A percentile compares a stretch with the other conserved stretches of the same genome.
phyloP scores from a whole-genome alignment of 2,329 filamentous ascomycete genomes.

The Verruconis gallopava region DNA sequence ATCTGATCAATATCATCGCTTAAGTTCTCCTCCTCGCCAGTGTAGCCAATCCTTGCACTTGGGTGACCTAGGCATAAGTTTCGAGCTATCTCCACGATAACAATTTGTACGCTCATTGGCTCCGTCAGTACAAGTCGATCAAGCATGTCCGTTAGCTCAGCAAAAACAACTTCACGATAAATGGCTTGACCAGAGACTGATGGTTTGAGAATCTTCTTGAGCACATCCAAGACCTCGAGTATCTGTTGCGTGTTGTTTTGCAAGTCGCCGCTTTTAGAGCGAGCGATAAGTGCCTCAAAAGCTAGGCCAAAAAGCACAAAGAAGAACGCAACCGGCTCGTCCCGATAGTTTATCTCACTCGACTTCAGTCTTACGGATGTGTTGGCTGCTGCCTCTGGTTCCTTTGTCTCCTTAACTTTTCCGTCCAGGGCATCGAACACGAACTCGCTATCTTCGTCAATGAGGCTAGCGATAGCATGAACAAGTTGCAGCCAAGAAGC shows the following conservation, averaged over 20 bases:
- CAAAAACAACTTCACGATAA: constrained; percentile 89
- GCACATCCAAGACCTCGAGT: constrained; percentile 73
- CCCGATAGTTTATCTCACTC: constrained; percentile 88
- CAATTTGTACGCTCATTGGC: constrained; percentile 71
- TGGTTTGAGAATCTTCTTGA: constrained; percentile 90
- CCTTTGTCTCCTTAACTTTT: constrained; percentile 38
- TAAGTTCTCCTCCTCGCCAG: constrained; percentile 52
- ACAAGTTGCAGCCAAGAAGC: constrained; percentile 94
- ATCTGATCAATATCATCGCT: constrained; percentile 97
- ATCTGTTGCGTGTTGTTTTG: constrained; percentile 60
- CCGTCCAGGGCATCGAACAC: constrained; percentile 95
- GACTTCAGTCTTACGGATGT: constrained; percentile 36
- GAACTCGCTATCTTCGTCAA: constrained; percentile 94
- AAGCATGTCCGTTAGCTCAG: constrained; percentile 91
- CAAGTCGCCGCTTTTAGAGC: constrained; percentile 52
- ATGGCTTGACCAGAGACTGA: constrained; percentile 93
- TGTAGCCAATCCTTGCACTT: constrained; percentile 58
- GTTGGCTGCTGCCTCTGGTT: constrained; percentile 24
- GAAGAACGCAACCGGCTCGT: constrained; percentile 97
- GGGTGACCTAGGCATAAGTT: constrained; percentile 85
- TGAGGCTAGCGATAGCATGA: constrained; percentile 91
- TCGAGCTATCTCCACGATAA: constrained; percentile 88
- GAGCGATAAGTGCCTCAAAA: constrained; percentile 85
- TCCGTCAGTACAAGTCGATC: constrained; percentile 89
- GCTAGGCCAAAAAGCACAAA: constrained; percentile 95